Evolutionary conservation across 2,329 filamentous ascomycete genomes (phyloP).

Genomic region (Penicillium sp.): DNA sequence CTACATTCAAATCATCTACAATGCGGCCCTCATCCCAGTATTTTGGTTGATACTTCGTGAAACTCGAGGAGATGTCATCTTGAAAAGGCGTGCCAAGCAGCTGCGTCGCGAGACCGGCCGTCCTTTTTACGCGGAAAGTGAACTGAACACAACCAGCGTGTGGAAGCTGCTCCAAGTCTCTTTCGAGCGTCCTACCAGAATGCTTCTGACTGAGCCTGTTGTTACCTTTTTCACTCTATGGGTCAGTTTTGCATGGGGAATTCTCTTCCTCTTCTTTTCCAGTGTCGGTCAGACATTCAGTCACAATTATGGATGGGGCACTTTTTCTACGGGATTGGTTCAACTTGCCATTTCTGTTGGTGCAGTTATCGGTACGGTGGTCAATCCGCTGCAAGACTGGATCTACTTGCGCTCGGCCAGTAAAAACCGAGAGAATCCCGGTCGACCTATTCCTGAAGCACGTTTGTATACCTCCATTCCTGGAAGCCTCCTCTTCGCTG

Average conservation of each 20-base stretch:
- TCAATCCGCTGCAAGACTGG: conserved; percentile 44
- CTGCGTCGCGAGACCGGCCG: conserved; percentile 40
- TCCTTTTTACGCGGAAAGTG: conserved; percentile 28
- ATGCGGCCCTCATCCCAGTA: conserved; percentile 43
- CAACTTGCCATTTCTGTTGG: conserved; percentile 47
- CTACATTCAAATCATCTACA: conserved; percentile 48
- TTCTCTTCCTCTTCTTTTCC: conserved; percentile 46
- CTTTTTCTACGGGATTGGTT: conserved; percentile 40
- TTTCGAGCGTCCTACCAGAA: conserved; percentile 40
- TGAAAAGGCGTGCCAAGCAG: conserved; percentile 41
- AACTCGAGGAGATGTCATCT: conserved; percentile 46
- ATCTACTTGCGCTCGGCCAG: conserved; percentile 27
- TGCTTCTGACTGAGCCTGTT: conserved; percentile 47
- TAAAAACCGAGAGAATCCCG: conserved; percentile 38
- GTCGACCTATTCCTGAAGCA: conserved; percentile 46
- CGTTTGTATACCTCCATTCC: conserved; percentile 46
- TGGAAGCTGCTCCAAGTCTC: conserved; percentile 39
- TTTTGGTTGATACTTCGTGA: conserved; percentile 46
- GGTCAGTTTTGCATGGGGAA: conserved; percentile 49
- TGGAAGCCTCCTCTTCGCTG: conserved; percentile 40
- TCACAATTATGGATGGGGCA: conserved; percentile 39
- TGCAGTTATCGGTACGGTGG: conserved; percentile 43
- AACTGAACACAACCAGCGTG: conserved; percentile 25
- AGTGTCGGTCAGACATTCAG: conserved; percentile 45
- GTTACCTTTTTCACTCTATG: conserved; percentile 48